Base-by-base conservation (phyloP, 164 flowering plant species). In the Berberis vulgaris region DNA sequence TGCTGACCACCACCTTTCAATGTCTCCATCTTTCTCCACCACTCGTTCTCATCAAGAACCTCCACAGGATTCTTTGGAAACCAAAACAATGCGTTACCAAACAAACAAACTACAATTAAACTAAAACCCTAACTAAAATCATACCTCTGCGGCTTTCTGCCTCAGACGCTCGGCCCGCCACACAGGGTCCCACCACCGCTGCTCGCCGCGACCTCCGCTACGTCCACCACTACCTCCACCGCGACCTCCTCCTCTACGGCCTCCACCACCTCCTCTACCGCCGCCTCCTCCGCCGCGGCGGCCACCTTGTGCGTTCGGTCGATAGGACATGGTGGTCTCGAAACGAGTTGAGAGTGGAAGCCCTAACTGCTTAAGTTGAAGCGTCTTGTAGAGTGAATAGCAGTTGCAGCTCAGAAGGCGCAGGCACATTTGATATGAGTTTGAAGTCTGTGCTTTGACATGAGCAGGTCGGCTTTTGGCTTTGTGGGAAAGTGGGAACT, bases 171-270 rank as follows among this genome's bases (percentile, higher is more conserved):
- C 88, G 3, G 96, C 96, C 50, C 98, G 74, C 96, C 98, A 89
- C 0, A 74, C 95, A 3, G 96, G 96, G 60, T 92, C 98, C 95
- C 98, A 89, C 98, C 98, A 89, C 3, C 93, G 81, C 80, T 91
- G 95, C 81, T 87, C 89, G 0, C 96, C 97, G 1, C 92, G 69
- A 0, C 92, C 82, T 0, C 91, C 84, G 1, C 89, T 79, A 0
- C 90, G 71, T 0, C 91, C 78, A 0, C 92, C 73, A 0, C 88
- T 55, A 0, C 90, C 73, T 0, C 90, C 75, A 2, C 87, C 73
- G 3, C 96, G 77, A 1, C 82, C 65, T 1, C 85, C 68, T 2
- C 89, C 65, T 3, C 86, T 69, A 0, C 83, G 65, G 1, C 86
- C 80, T 6, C 91, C 82, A 3, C 86, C 77, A 0, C 83, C 66